Base-by-base conservation (phyloP, 2,329 filamentous ascomycete genomes). In the Colletotrichum liaoningense region DNA sequence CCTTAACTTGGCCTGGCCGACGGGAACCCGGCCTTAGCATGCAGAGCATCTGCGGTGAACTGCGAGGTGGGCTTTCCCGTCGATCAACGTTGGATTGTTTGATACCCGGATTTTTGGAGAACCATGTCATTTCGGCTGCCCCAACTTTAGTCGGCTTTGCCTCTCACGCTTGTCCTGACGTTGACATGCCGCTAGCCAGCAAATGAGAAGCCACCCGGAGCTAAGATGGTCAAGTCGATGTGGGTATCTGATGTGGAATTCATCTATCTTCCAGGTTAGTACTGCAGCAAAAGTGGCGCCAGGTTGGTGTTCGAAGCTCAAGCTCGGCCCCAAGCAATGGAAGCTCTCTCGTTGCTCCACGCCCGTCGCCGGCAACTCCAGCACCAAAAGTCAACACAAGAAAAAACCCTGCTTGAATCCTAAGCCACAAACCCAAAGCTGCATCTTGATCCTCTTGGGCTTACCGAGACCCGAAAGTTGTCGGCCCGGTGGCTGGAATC, bases 171-270 rank as follows among this genome's bases (percentile, higher is more conserved):
- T 66, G 35, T 30, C 55, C 52, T 66, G 63, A 66, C 54, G 63
- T 66, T 57, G 33, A 46, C 63, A 57, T 30, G 30, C 52, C 54
- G 35, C 63, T 57, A 66, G 63, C 63, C 63, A 66, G 54, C 63
- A 66, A 58, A 66, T 24, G 52, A 65, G n/a, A 55, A 55, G 63
- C 63, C 30, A 22, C 52, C 63, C 33, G 52, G 9, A 56, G 49
- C 63, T 24, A 56, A 38, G n/a, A 28, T 26, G 19, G 9, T 65
- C 16, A 55, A 16, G 38, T 33, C 14, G 8, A 35, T 55, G 52
- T 65, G 52, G 33, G 19, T 65, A 65, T 28, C 12, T 46, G 63
- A 58, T 35, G 57, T 58, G 35, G 54, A 22, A 42, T 66, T 57
- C 63, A 38, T 19, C 33, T 58, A 22, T 22, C 42, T 49, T 49